Percentiles rank a stretch among this genome's conserved stretches.
Conservation (phyloP, 768 basidiomycete genomes). For the Suillus lakei region DNA sequence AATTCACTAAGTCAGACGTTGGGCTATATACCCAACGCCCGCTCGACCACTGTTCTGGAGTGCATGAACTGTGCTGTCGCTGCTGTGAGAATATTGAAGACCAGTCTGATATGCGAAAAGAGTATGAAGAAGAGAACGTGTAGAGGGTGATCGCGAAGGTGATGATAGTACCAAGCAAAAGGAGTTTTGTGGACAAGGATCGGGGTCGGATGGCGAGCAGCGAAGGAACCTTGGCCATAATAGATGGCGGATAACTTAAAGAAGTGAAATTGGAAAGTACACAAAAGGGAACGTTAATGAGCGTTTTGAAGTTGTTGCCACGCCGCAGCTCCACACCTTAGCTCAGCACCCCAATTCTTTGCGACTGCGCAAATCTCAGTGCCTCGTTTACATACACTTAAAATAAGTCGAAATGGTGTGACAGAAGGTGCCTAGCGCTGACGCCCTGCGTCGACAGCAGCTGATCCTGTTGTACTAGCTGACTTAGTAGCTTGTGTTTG, state of each 20-base stretch:
- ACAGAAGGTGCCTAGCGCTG: too few relatives aligned
- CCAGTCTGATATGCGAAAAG: constrained; percentile 23
- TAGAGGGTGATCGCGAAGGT: constrained; percentile 34
- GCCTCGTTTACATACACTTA: too few relatives aligned
- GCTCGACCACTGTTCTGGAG: constrained; percentile 39
- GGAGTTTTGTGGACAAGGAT: constrained; percentile 24
- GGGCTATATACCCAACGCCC: constrained; percentile 49
- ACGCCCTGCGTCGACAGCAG: too few relatives aligned
- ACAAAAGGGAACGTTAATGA: not conserved
- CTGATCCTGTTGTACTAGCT: too few relatives aligned
- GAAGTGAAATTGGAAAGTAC: not conserved
- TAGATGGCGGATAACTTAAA: constrained; percentile 3
- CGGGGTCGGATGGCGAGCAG: constrained; percentile 26
- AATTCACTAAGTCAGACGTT: constrained; percentile 37
- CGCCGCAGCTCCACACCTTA: constrained; percentile 1
- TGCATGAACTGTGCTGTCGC: constrained; percentile 35
- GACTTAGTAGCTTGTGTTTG: too few relatives aligned
- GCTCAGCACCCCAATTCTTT: not conserved
- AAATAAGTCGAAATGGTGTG: too few relatives aligned
- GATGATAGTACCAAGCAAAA: constrained; percentile 30
- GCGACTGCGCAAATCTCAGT: not conserved
- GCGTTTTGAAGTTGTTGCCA: not conserved
- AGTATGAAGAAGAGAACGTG: constrained; percentile 30
- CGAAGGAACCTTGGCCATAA: constrained; percentile 12
- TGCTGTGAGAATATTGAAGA: constrained; percentile 27